These are phyloP conservation scores for Colletotrichum chrysophilum DNA, from an alignment of 2,329 filamentous ascomycete genomes.

Conservation along the genomic window DNA sequence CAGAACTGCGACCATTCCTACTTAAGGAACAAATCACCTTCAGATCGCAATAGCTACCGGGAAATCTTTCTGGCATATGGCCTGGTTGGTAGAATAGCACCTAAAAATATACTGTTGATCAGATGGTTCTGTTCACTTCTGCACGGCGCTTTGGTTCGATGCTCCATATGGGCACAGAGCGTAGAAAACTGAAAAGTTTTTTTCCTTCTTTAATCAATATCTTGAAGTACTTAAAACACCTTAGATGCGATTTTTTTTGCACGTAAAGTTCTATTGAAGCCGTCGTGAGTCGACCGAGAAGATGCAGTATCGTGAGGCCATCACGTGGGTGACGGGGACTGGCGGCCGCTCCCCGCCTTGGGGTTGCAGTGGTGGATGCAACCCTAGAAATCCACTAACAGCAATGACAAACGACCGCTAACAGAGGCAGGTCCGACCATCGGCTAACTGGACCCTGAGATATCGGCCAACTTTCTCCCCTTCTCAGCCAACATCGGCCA, in stretches of 20 bases:
- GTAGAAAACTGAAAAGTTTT: neutral
- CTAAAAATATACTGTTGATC: neutral
- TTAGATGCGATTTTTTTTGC: neutral
- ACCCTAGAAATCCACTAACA: neutral
- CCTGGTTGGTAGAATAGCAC: neutral
- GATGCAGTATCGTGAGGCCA: neutral
- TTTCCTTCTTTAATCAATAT: neutral
- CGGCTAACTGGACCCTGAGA: neutral
- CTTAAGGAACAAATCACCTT: neutral
- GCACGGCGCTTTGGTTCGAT: neutral
- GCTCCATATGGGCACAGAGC: neutral
- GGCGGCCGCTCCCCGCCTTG: neutral
- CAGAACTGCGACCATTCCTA: neutral
- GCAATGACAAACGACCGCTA: neutral
- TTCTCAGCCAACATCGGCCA: neutral
- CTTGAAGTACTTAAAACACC: rapidly evolving
- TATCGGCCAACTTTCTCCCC: neutral
- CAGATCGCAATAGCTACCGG: neutral
- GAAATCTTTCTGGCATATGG: neutral
- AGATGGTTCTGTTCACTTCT: neutral
- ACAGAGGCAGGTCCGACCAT: neutral
- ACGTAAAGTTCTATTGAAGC: rapidly evolving
- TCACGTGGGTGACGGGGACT: neutral
- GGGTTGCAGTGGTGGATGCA: neutral
- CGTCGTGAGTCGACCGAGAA: rapidly evolving